phyloP scores from a whole-genome alignment of 352 stramenopile genomes.

The Globisporangium rhizosaccharum region DNA sequence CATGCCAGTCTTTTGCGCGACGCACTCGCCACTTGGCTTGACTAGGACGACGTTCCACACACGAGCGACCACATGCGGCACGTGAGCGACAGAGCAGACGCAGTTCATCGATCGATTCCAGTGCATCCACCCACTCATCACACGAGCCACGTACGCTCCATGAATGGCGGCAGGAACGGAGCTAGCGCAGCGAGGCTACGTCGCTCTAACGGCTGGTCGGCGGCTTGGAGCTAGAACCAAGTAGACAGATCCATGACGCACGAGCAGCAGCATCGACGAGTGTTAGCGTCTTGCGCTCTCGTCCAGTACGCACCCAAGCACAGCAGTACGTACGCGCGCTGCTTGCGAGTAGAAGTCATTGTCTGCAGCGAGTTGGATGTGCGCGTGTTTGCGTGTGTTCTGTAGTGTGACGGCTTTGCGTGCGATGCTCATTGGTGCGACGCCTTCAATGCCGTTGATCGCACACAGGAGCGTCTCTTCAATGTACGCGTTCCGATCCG shows the following conservation, averaged over 20 bases:
- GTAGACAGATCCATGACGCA: neutral
- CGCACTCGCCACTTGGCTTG: slow-evolving; percentile 25
- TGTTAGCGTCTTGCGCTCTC: too few relatives aligned
- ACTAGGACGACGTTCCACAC: slow-evolving; percentile 14
- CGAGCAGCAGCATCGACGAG: too few relatives aligned
- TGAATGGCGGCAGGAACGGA: slow-evolving; percentile 75
- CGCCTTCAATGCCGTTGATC: slow-evolving; percentile 50
- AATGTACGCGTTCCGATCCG: slow-evolving; percentile 85
- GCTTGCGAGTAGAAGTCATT: slow-evolving; percentile 98
- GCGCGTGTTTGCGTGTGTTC: slow-evolving; percentile 22
- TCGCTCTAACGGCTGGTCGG: slow-evolving; percentile 46
- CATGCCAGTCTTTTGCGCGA: slow-evolving; percentile 94
- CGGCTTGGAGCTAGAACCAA: slow-evolving; percentile 55
- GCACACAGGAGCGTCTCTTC: slow-evolving; percentile 85
- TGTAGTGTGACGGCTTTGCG: slow-evolving; percentile 23
- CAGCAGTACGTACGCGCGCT: slow-evolving; percentile 24
- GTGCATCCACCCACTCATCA: neutral
- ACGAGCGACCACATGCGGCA: neutral
- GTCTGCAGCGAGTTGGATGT: slow-evolving; percentile 88
- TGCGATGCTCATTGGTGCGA: slow-evolving; percentile 20
- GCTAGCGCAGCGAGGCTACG: slow-evolving; percentile 70
- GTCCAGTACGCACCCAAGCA: neutral
- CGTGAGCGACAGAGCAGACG: neutral
- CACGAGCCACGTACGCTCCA: slow-evolving; percentile 11
- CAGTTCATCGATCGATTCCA: neutral